Conservation (phyloP, 352 stramenopile species). For the Phytophthora megakarya region DNA sequence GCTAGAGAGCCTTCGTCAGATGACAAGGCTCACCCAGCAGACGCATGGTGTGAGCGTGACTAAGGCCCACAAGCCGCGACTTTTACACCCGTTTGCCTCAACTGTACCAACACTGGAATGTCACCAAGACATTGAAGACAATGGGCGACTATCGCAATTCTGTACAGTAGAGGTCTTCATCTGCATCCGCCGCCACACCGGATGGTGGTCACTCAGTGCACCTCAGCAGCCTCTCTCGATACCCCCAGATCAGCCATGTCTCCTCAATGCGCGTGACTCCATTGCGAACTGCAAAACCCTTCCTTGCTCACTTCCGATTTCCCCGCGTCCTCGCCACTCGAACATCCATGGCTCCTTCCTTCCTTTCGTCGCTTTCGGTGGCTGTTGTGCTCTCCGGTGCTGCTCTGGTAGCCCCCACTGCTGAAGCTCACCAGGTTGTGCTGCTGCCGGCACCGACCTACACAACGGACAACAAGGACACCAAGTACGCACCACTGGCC, state of each 20-base stretch:
- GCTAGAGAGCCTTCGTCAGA: background rate
- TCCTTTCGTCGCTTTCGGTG: conserved; percentile 34
- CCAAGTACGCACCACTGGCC: conserved; percentile 50
- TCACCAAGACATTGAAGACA: background rate
- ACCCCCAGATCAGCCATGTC: conserved; percentile 23
- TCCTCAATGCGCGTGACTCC: conserved; percentile 9
- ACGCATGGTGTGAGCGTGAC: conserved; percentile 1
- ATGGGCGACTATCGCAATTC: conserved; percentile 21
- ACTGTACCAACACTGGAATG: conserved; percentile 5
- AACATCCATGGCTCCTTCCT: conserved; percentile 25
- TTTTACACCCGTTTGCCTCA: conserved; percentile 11
- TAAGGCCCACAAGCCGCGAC: background rate
- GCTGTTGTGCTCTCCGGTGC: conserved; percentile 32
- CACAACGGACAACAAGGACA: conserved; percentile 38
- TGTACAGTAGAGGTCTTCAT: conserved; percentile 28
- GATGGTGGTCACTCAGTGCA: conserved; percentile 21
- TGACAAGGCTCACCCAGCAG: conserved; percentile 13
- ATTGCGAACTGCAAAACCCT: conserved; percentile 14
- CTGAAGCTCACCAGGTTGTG: conserved; percentile 47
- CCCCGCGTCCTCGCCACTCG: conserved; percentile 1
- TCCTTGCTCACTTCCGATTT: conserved; percentile 23
- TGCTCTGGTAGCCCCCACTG: conserved; percentile 27
- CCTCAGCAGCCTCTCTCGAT: conserved; percentile 4
- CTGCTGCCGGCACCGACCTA: conserved; percentile 48
- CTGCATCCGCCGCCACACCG: conserved; percentile 12